These are phyloP conservation scores for Dryadomyces sulphureus DNA, from an alignment of 2,329 filamentous ascomycete genomes.

Conservation along the genomic window DNA sequence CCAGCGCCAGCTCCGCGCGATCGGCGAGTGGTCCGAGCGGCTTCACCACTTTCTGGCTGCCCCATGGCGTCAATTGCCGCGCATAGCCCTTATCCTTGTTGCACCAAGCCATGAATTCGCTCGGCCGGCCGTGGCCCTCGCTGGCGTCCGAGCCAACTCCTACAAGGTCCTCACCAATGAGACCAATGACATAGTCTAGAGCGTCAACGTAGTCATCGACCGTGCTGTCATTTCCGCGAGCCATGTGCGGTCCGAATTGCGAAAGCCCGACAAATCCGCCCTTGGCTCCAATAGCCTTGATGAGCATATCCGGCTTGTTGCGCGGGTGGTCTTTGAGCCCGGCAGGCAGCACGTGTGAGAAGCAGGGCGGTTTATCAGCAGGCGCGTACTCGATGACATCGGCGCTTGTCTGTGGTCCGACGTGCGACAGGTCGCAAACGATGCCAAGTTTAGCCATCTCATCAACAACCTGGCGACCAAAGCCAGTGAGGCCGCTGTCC, in stretches of 20 bases:
- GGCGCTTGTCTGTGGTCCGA: conserved; percentile 18
- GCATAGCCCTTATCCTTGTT: conserved; percentile 26
- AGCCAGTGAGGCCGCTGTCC: conserved; percentile 22
- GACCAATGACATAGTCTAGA: conserved; percentile 21
- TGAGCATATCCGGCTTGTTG: conserved; percentile 23
- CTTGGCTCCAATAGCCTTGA: conserved; percentile 19
- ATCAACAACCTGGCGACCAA: conserved; percentile 18
- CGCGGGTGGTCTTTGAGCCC: conserved; percentile 21
- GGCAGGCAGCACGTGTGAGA: conserved; percentile 22
- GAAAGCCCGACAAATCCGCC: conserved; percentile 23
- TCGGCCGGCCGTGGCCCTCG: conserved; percentile 22
- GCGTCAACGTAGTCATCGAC: conserved; percentile 26
- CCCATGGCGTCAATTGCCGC: conserved; percentile 22
- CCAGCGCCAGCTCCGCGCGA: conserved; percentile 18
- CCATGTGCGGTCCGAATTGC: conserved; percentile 25
- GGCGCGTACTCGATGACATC: conserved; percentile 21
- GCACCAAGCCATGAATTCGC: conserved; percentile 25
- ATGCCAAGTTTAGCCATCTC: conserved; percentile 22
- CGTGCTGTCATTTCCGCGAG: conserved; percentile 23
- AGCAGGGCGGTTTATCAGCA: conserved; percentile 20
- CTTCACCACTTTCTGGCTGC: conserved; percentile 24
- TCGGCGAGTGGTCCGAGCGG: conserved; percentile 22
- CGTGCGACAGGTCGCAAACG: conserved; percentile 21
- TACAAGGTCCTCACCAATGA: conserved; percentile 21
- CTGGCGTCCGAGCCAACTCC: conserved; percentile 23